Conservation (phyloP, 2,329 filamentous ascomycete species). For the Pestalotiopsis sp. region DNA sequence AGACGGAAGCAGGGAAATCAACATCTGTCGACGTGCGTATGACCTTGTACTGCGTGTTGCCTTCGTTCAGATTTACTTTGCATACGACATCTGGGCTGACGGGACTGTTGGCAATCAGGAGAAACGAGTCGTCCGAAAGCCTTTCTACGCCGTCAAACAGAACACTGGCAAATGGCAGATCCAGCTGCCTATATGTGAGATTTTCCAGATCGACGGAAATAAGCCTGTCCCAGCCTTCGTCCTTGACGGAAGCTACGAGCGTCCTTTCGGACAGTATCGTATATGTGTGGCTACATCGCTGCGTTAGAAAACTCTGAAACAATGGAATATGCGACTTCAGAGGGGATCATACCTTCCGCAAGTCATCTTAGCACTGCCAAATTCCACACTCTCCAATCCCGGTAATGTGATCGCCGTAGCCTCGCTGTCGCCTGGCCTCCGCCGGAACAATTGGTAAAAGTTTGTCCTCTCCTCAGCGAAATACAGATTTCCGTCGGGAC, state of each 20-base stretch:
- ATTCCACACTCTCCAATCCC: constrained; percentile 25
- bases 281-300: constrained; percentile 39
- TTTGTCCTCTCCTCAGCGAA: constrained; percentile 49
- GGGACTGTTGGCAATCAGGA: constrained; percentile 40
- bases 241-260: constrained; percentile 37
- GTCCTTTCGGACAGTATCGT: constrained; percentile 37
- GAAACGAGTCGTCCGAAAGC: constrained; percentile 36
- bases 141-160: constrained; percentile 36
- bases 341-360: constrained; percentile 15
- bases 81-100: constrained; percentile 37
- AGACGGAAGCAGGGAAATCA: constrained; percentile 30
- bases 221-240: constrained; percentile 37
- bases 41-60: constrained; percentile 24
- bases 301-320: neutral
- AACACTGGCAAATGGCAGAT: constrained; percentile 35
- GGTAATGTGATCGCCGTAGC: neutral
- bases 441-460: constrained; percentile 50
- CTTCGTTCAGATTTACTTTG: constrained; percentile 32
- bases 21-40: constrained; percentile 39
- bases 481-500: constrained; percentile 49
- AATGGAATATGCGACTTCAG: constrained; percentile 8
- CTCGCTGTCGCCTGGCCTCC: constrained; percentile 31
- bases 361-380: constrained; percentile 32
- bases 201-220: constrained; percentile 41
- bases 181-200: constrained; percentile 30